Conservation (phyloP, 805 yeast genomes). For the Barnettozyma sucrosica region DNA sequence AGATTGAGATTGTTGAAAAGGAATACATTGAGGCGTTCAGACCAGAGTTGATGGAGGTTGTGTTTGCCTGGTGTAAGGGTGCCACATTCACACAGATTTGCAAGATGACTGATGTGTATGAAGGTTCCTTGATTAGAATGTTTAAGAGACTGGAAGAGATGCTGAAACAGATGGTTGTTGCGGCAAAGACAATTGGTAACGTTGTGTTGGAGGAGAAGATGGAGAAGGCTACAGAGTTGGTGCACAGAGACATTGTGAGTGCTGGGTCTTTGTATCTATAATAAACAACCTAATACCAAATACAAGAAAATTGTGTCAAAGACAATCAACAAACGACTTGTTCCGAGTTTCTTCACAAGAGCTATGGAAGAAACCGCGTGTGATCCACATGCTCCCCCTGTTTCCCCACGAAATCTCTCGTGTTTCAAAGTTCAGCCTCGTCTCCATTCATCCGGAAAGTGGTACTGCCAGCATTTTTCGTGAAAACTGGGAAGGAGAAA, state of each 20-base stretch:
- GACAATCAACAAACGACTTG: not conserved
- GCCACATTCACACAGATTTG: constrained; percentile 95
- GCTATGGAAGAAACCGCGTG: not conserved
- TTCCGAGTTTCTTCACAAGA: not conserved
- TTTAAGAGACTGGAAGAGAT: constrained; percentile 92
- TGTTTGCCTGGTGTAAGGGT: constrained; percentile 94
- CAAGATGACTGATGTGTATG: constrained; percentile 98
- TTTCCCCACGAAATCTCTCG: constrained; percentile 1
- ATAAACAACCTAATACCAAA: not conserved
- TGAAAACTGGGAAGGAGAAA: not conserved
- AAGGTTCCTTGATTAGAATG: constrained; percentile 92
- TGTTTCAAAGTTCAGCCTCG: not conserved
- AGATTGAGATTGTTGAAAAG: constrained; percentile 83
- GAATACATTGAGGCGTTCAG: constrained; percentile 90
- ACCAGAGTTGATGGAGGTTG: constrained; percentile 95
- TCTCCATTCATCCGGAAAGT: not conserved
- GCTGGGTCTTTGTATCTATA: constrained; percentile 84
- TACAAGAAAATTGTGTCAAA: constrained; percentile 1
- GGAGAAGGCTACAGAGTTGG: constrained; percentile 77
- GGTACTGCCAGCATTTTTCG: not conserved
- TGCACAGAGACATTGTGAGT: constrained; percentile 93
- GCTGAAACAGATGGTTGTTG: constrained; percentile 81
- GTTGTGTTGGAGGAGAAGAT: constrained; percentile 78
- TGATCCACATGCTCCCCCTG: not conserved
- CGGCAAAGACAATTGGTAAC: constrained; percentile 94